Conservation (phyloP, 768 basidiomycete genomes). For the Solioccasus polychromus region DNA sequence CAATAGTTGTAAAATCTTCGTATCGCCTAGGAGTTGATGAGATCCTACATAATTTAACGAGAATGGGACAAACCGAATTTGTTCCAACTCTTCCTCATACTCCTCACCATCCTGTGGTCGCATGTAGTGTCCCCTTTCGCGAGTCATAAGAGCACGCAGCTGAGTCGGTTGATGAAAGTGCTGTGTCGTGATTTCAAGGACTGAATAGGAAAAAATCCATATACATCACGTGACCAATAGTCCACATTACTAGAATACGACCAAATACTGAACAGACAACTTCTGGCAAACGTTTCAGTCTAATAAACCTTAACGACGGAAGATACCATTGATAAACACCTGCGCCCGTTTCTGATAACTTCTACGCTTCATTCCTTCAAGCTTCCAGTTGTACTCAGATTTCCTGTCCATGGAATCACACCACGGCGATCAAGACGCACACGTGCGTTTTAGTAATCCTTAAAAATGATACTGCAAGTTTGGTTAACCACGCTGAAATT, state of each 20-base stretch:
- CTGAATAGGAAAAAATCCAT: slow-evolving; percentile 1
- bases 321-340: neutral
- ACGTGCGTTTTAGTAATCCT: slow-evolving; percentile 16
- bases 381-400: slow-evolving; percentile 11
- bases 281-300: too few relatives aligned
- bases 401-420: slow-evolving; percentile 3
- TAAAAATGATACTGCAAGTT: neutral
- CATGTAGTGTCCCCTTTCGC: slow-evolving; percentile 20
- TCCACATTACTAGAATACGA: too few relatives aligned
- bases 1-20: slow-evolving; percentile 94
- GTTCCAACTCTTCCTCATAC: slow-evolving; percentile 65
- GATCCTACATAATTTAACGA: slow-evolving; percentile 1
- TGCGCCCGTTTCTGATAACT: too few relatives aligned
- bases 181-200: neutral
- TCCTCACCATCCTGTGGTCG: slow-evolving; percentile 33
- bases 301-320: too few relatives aligned
- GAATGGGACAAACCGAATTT: slow-evolving; percentile 49
- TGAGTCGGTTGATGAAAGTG: neutral
- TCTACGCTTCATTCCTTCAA: neutral
- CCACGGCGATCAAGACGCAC: slow-evolving; percentile 28
- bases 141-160: slow-evolving; percentile 17
- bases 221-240: slow-evolving; percentile 20
- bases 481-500: slow-evolving; percentile 6
- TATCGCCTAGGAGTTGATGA: slow-evolving; percentile 60
- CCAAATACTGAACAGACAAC: too few relatives aligned